Evolutionary conservation across 805 yeast genomes (phyloP), one percentile per base, ranked within the genome.

Genomic region (Pichia paraexigua): DNA sequence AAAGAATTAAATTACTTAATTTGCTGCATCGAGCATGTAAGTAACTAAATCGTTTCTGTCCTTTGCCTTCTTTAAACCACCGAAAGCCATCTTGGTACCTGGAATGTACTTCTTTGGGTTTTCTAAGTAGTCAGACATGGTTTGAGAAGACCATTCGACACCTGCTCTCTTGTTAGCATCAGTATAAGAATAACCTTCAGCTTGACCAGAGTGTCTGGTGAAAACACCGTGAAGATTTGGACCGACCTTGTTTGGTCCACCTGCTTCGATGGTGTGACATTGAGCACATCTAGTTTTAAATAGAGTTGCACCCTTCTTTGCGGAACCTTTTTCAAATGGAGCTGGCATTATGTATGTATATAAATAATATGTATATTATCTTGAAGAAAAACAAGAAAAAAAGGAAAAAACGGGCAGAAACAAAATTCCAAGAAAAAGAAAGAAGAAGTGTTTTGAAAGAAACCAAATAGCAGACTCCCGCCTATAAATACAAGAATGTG

Each of bases 71-170:
- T 94, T 94, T 76, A 94, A 83, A 79, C 99, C 99, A 78, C 97
- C 99, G 67, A 92, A 94, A 60, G 99, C 98, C 99, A 94, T 94
- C 87, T 94, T 94, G 79, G 98, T 94, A 75, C 99, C 99, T 71
- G 99, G 99, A 64, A 94, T 90, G 81, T 90, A 94, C 80, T 94
- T 94, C 95, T 94, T 94, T 78, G 99, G 99, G 87, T 94, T 94
- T 77, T 87, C 95, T 75, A 94, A 83, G 85, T 94, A 94, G 73
- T 87, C 96, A 64, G 85, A 79, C 86, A 94, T 81, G 72, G 89
- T 80, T 71, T 90, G 90, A 68, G 83, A 90, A 61, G 68, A 63
- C 99, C 99, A 94, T 55, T 64, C 63, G 58, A 94, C 95, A 69
- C 90, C 95, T 77, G 90, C 90, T 79, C 85, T 85, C 82, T 88